Evolutionary conservation across 345 rosid species (phyloP), one percentile per base, ranked within the genome.

Genomic region (Brassica juncea): DNA sequence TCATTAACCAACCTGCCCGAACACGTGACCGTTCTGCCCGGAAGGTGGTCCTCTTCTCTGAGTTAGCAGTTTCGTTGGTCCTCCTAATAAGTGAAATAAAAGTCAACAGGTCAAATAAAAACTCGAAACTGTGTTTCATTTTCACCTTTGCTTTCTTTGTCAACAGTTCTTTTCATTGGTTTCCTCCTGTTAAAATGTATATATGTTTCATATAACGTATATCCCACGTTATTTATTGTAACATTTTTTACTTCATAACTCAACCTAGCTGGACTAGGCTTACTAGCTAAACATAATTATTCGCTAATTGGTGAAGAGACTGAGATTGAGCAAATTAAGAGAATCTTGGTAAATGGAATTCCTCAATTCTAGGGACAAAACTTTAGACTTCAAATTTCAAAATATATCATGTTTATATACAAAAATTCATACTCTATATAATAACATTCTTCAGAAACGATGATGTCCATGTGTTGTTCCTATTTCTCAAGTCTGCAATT

Each of bases 271-370:
- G 71, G 79, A 47, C 49, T 74, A 68, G 66, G 72, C 39, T 37
- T 74, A 55, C 12, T 65, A 71, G 76, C 63, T 71, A 57, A 80
- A 39, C 80, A 75, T 69, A 65, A 66, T 71, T 71, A 81, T 65
- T 57, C 75, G 52, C 67, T 70, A 57, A 64, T 81, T 81, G 64
- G 83, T 32, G 76, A 57, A 71, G 55, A 75, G 76, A 42, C 73
- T 15, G 73, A 76, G 73, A 34, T 81, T 66, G 77, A 71, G 84
- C 84, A 81, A 76, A 76, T 76, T 66, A 71, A 81, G 84, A 81
- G 77, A 76, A 71, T 81, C 80, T 81, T 81, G 84, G 84, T 81
- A 76, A 76, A 27, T 71, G 84, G 70, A 81, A 71, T 76, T 71
- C 84, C 84, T 75, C 84, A 71, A 75, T 66, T 71, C 70, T 66